These are phyloP conservation scores for Eucalyptus curtisii DNA, from an alignment of 345 rosid genomes.

Conservation along the genomic window DNA sequence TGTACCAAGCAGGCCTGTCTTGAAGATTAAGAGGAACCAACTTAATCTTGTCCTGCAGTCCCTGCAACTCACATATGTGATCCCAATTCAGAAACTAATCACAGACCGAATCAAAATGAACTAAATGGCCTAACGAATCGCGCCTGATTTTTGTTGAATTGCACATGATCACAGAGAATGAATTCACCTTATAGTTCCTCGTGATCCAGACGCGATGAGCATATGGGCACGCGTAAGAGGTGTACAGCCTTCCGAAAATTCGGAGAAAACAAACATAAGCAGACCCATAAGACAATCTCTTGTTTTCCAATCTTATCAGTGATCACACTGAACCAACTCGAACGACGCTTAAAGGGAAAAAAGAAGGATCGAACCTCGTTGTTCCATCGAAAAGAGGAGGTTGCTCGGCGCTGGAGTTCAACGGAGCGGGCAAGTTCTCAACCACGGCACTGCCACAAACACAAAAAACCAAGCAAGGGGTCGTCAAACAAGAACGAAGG, in stretches of 20 bases:
- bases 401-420: not conserved
- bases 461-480: not conserved
- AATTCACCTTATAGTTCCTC: constrained; percentile 30
- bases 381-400: constrained; percentile 74
- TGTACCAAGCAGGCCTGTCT: constrained; percentile 82
- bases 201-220: constrained; percentile 43
- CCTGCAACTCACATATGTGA: constrained; percentile 20
- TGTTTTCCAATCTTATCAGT: not conserved
- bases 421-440: constrained; percentile 34
- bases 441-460: constrained; percentile 2
- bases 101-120: not conserved
- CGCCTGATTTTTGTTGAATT: not conserved
- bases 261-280: not conserved
- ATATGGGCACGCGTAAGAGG: constrained; percentile 48
- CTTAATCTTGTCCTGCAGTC: constrained; percentile 66
- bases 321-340: not conserved
- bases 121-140: not conserved
- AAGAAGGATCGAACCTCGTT: constrained; percentile 24
- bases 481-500: not conserved
- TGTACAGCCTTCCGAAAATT: constrained; percentile 43
- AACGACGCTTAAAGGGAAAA: not conserved
- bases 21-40: constrained; percentile 66
- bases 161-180: not conserved
- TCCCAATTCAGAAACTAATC: not conserved
- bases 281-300: not conserved